Percentiles rank a stretch among this genome's conserved stretches.
phyloP scores from a whole-genome alignment of 495 filamentous ascomycete species.

The Penicillium herquei region DNA sequence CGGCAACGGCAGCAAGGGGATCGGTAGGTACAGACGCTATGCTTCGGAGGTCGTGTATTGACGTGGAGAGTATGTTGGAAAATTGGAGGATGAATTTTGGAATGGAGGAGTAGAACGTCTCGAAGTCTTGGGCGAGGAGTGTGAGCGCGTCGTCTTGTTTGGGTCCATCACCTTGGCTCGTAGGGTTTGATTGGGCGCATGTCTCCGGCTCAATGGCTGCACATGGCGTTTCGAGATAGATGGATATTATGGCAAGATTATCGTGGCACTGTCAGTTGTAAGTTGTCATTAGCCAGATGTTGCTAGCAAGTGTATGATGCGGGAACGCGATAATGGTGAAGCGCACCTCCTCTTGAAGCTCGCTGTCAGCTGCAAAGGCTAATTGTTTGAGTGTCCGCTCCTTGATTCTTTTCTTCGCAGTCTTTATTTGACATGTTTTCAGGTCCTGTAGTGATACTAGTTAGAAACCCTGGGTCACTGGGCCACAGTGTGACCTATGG shows the following conservation, averaged over 20 bases:
- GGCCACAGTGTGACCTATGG: not conserved
- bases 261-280: constrained; percentile 32
- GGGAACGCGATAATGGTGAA: not conserved
- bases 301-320: not conserved
- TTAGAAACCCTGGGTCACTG: not conserved
- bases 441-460: constrained; percentile 28
- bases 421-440: constrained; percentile 35
- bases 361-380: constrained; percentile 35
- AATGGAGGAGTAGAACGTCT: constrained; percentile 36
- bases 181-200: constrained; percentile 7
- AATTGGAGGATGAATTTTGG: constrained; percentile 26
- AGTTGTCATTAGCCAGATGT: not conserved
- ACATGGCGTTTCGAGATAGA: constrained; percentile 39
- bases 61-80: constrained; percentile 25
- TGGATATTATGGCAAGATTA: constrained; percentile 31
- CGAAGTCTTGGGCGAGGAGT: constrained; percentile 38
- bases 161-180: not conserved
- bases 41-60: constrained; percentile 28
- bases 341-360: constrained; percentile 34
- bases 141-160: constrained; percentile 23
- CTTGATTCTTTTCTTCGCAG: constrained; percentile 39
- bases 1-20: not conserved
- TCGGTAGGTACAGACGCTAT: constrained; percentile 23
- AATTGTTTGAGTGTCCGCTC: constrained; percentile 31
- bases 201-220: constrained; percentile 23